These are phyloP conservation scores for Pyrenula massariospora DNA, from an alignment of 495 filamentous ascomycete species.

Conservation along the genomic window DNA sequence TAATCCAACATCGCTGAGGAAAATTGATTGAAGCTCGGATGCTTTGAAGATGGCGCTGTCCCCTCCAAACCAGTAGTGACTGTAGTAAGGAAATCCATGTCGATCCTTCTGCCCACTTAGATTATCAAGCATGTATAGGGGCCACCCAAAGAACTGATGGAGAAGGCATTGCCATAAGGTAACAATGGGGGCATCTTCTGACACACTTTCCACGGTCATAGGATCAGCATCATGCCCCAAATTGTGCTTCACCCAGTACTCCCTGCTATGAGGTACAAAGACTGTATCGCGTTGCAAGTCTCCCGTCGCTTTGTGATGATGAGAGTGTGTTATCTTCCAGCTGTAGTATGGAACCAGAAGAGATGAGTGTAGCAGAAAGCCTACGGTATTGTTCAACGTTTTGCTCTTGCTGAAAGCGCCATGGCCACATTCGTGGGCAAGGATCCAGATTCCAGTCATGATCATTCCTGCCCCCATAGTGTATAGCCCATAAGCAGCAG, in stretches of 20 bases:
- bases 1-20: constrained; percentile 39
- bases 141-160: constrained; percentile 35
- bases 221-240: constrained; percentile 11
- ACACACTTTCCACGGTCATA: constrained; percentile 17
- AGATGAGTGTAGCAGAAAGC: constrained; percentile 45
- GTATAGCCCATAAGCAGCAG: background rate
- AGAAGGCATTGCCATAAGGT: constrained; percentile 23
- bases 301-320: constrained; percentile 44
- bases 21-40: constrained; percentile 16
- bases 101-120: background rate
- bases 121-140: constrained; percentile 28
- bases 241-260: constrained; percentile 17
- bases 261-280: constrained; percentile 28
- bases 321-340: constrained; percentile 54
- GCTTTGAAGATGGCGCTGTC: background rate
- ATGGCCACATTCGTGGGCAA: constrained; percentile 76
- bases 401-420: constrained; percentile 45
- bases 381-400: constrained; percentile 45
- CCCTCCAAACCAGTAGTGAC: constrained; percentile 9
- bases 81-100: constrained; percentile 24
- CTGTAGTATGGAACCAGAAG: constrained; percentile 52
- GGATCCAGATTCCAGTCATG: constrained; percentile 2
- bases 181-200: constrained; percentile 33
- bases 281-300: constrained; percentile 36
- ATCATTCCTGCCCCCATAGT: background rate